Evolutionary conservation across 805 yeast species (phyloP).

Genomic region (Barnettozyma pratensis): DNA sequence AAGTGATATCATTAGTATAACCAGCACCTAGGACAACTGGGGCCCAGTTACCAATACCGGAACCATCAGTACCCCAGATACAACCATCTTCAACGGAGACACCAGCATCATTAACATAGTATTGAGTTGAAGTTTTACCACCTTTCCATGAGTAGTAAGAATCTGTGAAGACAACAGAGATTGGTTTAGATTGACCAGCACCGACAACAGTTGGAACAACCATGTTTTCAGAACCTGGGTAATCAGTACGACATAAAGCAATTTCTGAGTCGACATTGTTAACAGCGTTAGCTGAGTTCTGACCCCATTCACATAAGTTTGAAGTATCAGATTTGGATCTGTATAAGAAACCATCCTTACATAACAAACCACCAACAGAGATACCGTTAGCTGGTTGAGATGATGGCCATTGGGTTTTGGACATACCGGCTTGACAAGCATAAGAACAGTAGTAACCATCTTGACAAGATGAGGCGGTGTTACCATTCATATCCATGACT

Average conservation of each 20-base stretch:
- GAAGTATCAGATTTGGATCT: conserved; percentile 63
- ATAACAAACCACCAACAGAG: conserved; percentile 88
- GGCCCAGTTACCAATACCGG: conserved; percentile 96
- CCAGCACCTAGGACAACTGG: conserved; percentile 96
- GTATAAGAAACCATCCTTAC: conserved; percentile 82
- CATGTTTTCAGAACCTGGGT: conserved; percentile 99
- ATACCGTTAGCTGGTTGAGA: conserved; percentile 84
- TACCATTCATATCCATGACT: conserved; percentile 52
- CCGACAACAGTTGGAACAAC: conserved; percentile 82
- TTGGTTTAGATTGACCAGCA: conserved; percentile 59
- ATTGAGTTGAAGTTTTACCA: conserved; percentile 84
- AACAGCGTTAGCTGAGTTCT: conserved; percentile 59
- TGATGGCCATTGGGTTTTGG: conserved; percentile 97
- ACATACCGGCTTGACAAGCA: conserved; percentile 98
- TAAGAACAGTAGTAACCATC: conserved; percentile 96
- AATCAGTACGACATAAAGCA: conserved; percentile 96
- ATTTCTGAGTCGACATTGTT: conserved; percentile 60
- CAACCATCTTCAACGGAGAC: conserved; percentile 87
- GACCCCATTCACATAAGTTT: conserved; percentile 87
- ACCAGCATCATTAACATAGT: conserved; percentile 97
- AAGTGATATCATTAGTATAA: conserved; percentile 56
- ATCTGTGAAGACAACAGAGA: conserved; percentile 76
- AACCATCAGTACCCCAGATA: conserved; percentile 80
- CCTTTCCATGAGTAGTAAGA: conserved; percentile 82
- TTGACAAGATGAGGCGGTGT: conserved; percentile 65